A percentile compares a stretch with the other conserved stretches of the same genome.
Evolutionary conservation across 2,329 filamentous ascomycete species (phyloP).

Genomic region (Pseudofabraea citricarpa): DNA sequence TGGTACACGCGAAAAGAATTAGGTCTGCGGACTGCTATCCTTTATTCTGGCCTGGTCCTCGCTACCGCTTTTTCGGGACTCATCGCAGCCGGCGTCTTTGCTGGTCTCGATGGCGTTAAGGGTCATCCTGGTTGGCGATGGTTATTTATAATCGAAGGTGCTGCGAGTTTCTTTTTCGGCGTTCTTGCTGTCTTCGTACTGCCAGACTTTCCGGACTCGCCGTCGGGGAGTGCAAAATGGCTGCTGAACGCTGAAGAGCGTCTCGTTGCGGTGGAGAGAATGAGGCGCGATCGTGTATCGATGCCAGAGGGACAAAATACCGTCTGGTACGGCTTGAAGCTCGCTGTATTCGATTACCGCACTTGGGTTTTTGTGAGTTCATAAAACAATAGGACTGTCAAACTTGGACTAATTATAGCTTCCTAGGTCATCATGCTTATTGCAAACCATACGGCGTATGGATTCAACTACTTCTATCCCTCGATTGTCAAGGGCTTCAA

Average conservation of each 20-base stretch:
- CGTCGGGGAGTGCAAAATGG: neutral
- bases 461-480: conserved; percentile 32
- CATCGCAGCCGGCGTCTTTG: conserved; percentile 29
- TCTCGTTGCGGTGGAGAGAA: neutral
- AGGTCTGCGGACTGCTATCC: conserved; percentile 25
- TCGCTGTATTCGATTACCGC: conserved; percentile 1
- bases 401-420: no score
- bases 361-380: conserved; percentile 5
- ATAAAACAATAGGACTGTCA: neutral
- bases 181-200: conserved; percentile 26
- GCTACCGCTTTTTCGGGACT: conserved; percentile 30
- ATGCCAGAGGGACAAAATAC: neutral
- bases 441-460: conserved; percentile 21
- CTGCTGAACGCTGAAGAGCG: conserved; percentile 2
- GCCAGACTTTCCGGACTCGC: conserved; percentile 41
- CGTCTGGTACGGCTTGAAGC: conserved; percentile 3
- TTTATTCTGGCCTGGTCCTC: conserved; percentile 32
- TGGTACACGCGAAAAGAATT: conserved; percentile 40
- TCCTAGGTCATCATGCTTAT: conserved; percentile 3
- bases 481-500: conserved; percentile 14
- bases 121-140: conserved; percentile 36
- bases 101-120: conserved; percentile 25
- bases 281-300: neutral
- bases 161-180: conserved; percentile 2
- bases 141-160: conserved; percentile 36